phyloP scores from a whole-genome alignment of 1,284 basidiomycete genomes.

The Amylostereum areolatum region DNA sequence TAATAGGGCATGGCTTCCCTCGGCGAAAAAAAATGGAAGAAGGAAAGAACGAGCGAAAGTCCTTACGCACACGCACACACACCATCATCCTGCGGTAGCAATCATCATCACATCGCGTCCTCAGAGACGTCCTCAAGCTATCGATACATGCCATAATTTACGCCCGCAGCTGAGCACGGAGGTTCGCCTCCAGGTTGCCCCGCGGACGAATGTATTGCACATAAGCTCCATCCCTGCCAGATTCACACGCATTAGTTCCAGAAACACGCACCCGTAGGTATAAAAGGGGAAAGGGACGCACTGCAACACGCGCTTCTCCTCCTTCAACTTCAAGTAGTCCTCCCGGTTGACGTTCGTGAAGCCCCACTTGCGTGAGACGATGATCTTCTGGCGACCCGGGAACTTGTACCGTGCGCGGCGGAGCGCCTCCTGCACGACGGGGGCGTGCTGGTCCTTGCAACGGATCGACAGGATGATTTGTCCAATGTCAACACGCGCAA shows the following conservation, averaged over 20 bases:
- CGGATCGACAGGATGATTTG: constrained; percentile 97
- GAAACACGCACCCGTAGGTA: neutral
- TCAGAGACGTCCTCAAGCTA: constrained; percentile 7
- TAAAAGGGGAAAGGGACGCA: constrained; percentile 34
- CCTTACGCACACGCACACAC: neutral
- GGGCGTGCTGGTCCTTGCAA: constrained; percentile 83
- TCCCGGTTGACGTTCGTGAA: constrained; percentile 94
- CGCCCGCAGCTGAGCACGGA: constrained; percentile 78
- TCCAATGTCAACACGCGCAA: constrained; percentile 94
- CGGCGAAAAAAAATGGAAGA: constrained; percentile 15
- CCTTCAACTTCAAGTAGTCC: constrained; percentile 86
- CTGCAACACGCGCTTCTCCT: constrained; percentile 84
- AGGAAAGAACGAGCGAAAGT: constrained; percentile 4
- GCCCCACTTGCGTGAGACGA: constrained; percentile 96
- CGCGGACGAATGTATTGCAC: constrained; percentile 88
- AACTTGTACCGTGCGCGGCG: constrained; percentile 99
- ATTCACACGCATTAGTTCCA: constrained; percentile 16
- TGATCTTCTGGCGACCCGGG: constrained; percentile 99
- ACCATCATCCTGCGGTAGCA: constrained; percentile 13
- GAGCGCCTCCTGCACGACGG: constrained; percentile 94
- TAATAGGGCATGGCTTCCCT: constrained; percentile 39
- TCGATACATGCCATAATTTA: constrained; percentile 18
- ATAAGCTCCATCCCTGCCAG: constrained; percentile 71
- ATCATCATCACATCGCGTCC: constrained; percentile 5
- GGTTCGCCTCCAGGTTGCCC: constrained; percentile 81